These are phyloP conservation scores for Barnettozyma californica DNA, from an alignment of 805 yeast genomes.

Conservation along the genomic window DNA sequence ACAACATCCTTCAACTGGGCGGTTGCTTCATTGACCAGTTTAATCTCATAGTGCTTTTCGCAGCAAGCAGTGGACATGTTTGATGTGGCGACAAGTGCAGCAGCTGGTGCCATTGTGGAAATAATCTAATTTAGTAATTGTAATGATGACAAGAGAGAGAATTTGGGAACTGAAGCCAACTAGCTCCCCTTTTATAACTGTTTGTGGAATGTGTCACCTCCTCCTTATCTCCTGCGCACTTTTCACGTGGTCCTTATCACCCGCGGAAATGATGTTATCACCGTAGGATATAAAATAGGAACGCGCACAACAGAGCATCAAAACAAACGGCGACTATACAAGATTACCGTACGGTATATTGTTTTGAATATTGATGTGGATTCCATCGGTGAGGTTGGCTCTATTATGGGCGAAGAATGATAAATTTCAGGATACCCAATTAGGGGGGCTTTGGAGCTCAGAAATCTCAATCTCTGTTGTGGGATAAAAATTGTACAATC, in stretches of 20 bases:
- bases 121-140: background rate
- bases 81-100: constrained; percentile 12
- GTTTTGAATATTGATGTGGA: no score
- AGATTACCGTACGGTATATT: no score
- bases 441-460: no score
- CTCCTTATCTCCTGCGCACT: constrained; percentile 1
- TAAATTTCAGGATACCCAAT: no score
- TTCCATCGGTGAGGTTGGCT: no score
- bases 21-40: constrained; percentile 18
- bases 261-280: background rate
- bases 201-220: constrained; percentile 1
- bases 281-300: background rate
- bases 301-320: no score
- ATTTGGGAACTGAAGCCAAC: background rate
- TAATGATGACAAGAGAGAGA: background rate
- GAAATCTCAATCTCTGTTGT: no score
- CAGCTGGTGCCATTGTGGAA: constrained; percentile 26
- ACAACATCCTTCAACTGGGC: constrained; percentile 28
- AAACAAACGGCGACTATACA: no score
- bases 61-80: constrained; percentile 4
- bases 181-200: background rate
- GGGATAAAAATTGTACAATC: no score
- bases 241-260: background rate
- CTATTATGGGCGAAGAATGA: no score
- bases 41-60: constrained; percentile 12